Evolutionary conservation across 164 flowering plant species (phyloP).

Genomic region (Berberis thunbergii): DNA sequence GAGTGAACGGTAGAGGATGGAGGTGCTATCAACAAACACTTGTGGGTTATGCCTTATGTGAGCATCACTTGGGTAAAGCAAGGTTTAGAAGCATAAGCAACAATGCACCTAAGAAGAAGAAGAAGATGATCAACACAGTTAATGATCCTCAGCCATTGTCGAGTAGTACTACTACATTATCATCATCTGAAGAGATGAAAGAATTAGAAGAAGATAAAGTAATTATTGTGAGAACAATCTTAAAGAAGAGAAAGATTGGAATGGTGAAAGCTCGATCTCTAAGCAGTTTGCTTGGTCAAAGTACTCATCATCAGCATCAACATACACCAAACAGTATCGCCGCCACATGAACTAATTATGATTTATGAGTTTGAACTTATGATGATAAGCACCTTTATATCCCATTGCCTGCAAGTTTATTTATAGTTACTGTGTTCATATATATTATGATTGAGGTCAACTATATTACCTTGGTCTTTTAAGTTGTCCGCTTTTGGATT

Average conservation of each 20-base stretch:
- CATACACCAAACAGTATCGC: neutral
- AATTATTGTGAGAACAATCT: slow-evolving; percentile 9
- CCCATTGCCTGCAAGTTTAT: too few species aligned
- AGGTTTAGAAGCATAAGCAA: slow-evolving; percentile 49
- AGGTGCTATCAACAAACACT: slow-evolving; percentile 78
- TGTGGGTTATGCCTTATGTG: slow-evolving; percentile 81
- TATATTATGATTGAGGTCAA: too few species aligned
- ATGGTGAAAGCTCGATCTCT: slow-evolving; percentile 69
- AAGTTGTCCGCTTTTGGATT: too few species aligned
- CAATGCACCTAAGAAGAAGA: neutral
- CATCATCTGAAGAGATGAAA: neutral
- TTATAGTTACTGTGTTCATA: too few species aligned
- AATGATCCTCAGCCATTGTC: too few species aligned
- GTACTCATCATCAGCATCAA: slow-evolving; percentile 16
- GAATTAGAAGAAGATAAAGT: slow-evolving; percentile 8
- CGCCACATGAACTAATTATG: too few species aligned
- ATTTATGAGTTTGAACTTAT: too few species aligned
- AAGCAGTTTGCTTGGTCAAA: slow-evolving; percentile 58
- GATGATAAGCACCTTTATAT: too few species aligned
- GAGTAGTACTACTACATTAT: neutral
- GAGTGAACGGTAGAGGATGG: slow-evolving; percentile 88
- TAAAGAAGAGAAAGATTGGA: slow-evolving; percentile 55
- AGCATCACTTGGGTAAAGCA: slow-evolving; percentile 85
- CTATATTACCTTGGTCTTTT: too few species aligned
- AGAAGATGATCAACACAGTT: neutral